Conservation (phyloP, 2,329 filamentous ascomycete genomes). For the Teratosphaeria zuluensis region DNA sequence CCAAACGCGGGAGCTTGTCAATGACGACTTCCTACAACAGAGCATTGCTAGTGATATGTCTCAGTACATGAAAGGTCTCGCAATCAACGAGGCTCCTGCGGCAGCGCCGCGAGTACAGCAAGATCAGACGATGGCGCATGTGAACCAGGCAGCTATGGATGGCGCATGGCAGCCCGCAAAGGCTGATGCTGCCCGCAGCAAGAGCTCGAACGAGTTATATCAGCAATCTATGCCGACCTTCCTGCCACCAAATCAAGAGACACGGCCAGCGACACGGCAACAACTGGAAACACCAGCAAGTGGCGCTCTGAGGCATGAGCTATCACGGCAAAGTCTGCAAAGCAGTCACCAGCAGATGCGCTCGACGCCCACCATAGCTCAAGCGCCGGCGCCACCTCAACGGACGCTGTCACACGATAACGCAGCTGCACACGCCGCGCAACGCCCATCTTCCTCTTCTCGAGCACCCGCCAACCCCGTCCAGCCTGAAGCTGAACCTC, state of each 20-base stretch:
- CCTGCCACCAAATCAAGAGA: slow-evolving; percentile 9
- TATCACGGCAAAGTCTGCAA: background rate
- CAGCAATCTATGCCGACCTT: slow-evolving; percentile 27
- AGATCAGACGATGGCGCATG: background rate
- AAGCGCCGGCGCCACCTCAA: slow-evolving; percentile 1
- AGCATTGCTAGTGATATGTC: slow-evolving; percentile 37
- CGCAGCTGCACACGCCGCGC: background rate
- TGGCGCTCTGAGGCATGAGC: background rate
- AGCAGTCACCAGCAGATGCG: background rate
- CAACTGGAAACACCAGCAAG: background rate
- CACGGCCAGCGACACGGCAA: background rate
- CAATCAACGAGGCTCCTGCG: slow-evolving; percentile 23
- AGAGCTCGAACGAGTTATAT: slow-evolving; percentile 17
- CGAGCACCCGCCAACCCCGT: slow-evolving; percentile 22
- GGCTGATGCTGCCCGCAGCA: slow-evolving; percentile 4
- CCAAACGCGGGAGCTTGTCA: slow-evolving; percentile 22
- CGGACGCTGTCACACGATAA: slow-evolving; percentile 4
- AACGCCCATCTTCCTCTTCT: slow-evolving; percentile 3
- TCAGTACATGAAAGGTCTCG: slow-evolving; percentile 26
- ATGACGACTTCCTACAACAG: slow-evolving; percentile 40
- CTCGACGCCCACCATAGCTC: background rate
- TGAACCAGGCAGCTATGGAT: background rate
- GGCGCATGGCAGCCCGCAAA: background rate
- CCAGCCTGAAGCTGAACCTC: slow-evolving; percentile 5
- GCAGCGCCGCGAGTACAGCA: slow-evolving; percentile 13